phyloP scores from a whole-genome alignment of 2,329 filamentous ascomycete species.

The Cadophora sp. region DNA sequence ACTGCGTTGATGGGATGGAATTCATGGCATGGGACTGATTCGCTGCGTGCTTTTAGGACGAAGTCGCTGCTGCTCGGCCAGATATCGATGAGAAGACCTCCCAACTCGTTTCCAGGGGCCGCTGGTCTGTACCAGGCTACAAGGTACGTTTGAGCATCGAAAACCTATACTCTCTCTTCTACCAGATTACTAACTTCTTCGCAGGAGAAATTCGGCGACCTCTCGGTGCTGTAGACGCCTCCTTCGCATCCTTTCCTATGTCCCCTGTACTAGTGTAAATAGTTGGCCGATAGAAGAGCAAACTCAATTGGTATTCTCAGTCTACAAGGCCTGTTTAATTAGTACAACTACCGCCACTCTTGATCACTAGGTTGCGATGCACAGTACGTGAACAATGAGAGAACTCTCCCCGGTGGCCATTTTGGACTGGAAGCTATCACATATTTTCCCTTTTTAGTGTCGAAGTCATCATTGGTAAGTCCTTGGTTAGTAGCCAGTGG shows the following conservation, averaged over 20 bases:
- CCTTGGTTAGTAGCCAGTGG: too few relatives aligned
- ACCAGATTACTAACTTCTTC: slow-evolving; percentile 53
- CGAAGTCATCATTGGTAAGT: too few relatives aligned
- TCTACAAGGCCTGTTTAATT: background rate
- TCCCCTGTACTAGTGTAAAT: slow-evolving; percentile 78
- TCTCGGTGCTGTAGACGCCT: slow-evolving; percentile 82
- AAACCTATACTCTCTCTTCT: background rate
- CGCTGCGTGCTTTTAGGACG: slow-evolving; percentile 67
- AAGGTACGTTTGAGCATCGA: slow-evolving; percentile 69
- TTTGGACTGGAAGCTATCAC: background rate
- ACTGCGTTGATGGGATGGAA: slow-evolving; percentile 10
- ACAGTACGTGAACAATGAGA: background rate
- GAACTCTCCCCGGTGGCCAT: background rate
- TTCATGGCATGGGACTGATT: slow-evolving; percentile 26
- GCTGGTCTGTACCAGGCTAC: slow-evolving; percentile 98
- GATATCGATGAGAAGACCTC: slow-evolving; percentile 97
- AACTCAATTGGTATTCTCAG: slow-evolving; percentile 32
- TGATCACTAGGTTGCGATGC: background rate
- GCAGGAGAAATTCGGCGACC: slow-evolving; percentile 98
- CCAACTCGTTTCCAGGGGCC: slow-evolving; percentile 94
- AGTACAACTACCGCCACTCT: too few relatives aligned
- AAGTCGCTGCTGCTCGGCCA: slow-evolving; percentile 90
- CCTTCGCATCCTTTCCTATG: slow-evolving; percentile 47
- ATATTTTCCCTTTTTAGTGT: too few relatives aligned
- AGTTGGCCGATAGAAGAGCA: slow-evolving; percentile 45